These are phyloP conservation scores for Diutina mesorugosa DNA, from an alignment of 1,139 yeast genomes.

Conservation along the genomic window DNA sequence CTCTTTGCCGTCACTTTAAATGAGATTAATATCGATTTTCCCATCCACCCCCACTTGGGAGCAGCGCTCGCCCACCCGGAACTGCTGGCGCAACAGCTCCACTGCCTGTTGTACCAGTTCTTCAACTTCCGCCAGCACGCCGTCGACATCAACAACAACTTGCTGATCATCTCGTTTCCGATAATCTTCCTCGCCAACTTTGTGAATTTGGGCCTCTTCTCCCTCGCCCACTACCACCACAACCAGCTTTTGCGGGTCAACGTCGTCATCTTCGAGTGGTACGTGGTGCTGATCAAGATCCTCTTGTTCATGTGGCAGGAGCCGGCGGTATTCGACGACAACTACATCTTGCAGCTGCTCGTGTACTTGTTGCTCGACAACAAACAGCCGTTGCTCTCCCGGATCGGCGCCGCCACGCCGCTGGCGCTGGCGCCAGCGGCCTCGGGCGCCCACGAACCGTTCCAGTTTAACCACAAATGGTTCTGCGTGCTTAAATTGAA, in stretches of 20 bases:
- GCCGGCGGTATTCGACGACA: neutral
- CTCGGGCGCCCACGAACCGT: neutral
- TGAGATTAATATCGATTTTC: slow-evolving; percentile 13
- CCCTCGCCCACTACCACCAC: neutral
- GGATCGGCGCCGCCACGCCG: neutral
- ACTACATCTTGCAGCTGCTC: slow-evolving; percentile 1
- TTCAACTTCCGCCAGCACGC: neutral
- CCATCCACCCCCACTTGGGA: slow-evolving; percentile 2
- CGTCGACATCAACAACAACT: slow-evolving; percentile 7
- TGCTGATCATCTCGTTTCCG: slow-evolving; percentile 29
- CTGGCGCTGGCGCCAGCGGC: neutral
- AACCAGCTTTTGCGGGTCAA: neutral
- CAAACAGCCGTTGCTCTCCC: neutral
- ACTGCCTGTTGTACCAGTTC: neutral
- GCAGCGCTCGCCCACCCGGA: neutral
- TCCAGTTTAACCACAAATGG: neutral
- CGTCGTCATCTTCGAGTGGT: slow-evolving; percentile 24
- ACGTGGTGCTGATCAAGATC: slow-evolving; percentile 21
- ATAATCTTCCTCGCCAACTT: slow-evolving; percentile 23
- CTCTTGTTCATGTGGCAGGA: slow-evolving; percentile 6
- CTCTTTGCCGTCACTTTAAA: slow-evolving; percentile 25
- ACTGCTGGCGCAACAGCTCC: neutral
- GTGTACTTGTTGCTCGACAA: neutral
- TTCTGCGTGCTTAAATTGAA: neutral
- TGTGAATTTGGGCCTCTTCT: slow-evolving; percentile 8